phyloP scores from a whole-genome alignment of 108 stramenopile species.

The Conticribra weissflogii region DNA sequence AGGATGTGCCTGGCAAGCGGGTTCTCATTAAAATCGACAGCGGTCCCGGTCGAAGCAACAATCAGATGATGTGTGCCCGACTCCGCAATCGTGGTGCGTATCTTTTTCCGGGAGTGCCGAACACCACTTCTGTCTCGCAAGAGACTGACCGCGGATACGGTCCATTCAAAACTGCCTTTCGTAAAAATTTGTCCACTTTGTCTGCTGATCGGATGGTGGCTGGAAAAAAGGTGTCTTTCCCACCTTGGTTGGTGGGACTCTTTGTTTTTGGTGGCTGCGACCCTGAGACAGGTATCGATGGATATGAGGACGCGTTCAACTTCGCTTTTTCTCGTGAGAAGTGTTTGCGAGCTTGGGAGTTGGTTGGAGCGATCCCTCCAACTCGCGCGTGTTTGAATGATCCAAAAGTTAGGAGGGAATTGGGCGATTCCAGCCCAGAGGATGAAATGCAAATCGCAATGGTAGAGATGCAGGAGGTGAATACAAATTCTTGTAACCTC shows the following conservation, averaged over 20 bases:
- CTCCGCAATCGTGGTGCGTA: conserved; percentile 1
- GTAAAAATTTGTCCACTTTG: not conserved
- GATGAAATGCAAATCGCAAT: not conserved
- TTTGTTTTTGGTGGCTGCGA: conserved; percentile 15
- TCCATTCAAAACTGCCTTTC: conserved; percentile 5
- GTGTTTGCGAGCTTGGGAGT: conserved; percentile 4
- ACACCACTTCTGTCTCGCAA: not conserved
- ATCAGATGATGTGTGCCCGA: not conserved
- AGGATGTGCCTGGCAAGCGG: conserved; percentile 18
- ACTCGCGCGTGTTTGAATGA: conserved; percentile 2
- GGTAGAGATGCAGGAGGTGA: not conserved
- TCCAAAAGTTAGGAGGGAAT: not conserved
- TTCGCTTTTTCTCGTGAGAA: not conserved
- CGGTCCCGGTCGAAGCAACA: conserved; percentile 12
- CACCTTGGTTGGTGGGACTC: conserved; percentile 8
- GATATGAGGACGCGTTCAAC: not conserved
- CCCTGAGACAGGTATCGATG: conserved; percentile 4
- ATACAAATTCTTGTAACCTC: not conserved
- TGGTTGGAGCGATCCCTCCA: conserved; percentile 8
- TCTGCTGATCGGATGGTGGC: conserved; percentile 1
- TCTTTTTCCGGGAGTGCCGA: conserved; percentile 20
- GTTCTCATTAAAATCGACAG: conserved; percentile 23
- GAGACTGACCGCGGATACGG: conserved; percentile 14
- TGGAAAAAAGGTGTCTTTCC: not conserved
- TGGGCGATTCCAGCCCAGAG: not conserved